Conservation (phyloP, 139 green algal species). For the Ettlia oleoabundans region DNA sequence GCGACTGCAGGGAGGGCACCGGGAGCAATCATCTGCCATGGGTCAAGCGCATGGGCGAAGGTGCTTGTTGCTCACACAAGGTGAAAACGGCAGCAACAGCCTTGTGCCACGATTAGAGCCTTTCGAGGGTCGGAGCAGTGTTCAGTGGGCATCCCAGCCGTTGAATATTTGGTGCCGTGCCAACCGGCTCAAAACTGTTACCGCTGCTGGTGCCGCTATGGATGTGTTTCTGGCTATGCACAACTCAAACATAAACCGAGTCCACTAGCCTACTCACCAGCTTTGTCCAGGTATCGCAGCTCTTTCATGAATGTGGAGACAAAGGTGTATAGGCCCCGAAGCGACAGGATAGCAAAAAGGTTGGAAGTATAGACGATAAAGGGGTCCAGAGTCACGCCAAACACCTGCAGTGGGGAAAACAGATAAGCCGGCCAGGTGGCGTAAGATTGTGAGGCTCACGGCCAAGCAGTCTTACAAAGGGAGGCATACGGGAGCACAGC, state of each 20-base stretch:
- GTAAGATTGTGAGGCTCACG: background rate
- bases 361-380: constrained; percentile 98
- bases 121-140: too few species aligned
- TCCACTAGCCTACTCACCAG: constrained; percentile 26
- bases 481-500: too few species aligned
- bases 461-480: too few species aligned
- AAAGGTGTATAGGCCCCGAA: constrained; percentile 83
- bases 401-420: constrained; percentile 63
- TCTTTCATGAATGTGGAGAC: constrained; percentile 59
- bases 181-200: too few species aligned
- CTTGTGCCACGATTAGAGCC: too few species aligned
- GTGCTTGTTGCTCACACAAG: too few species aligned
- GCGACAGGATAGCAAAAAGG: constrained; percentile 90
- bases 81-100: too few species aligned
- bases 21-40: too few species aligned
- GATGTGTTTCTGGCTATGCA: constrained; percentile 29
- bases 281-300: constrained; percentile 80
- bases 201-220: background rate
- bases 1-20: constrained; percentile 64
- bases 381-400: constrained; percentile 94
- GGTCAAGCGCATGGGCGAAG: too few species aligned
- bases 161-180: too few species aligned
- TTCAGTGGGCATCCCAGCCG: too few species aligned
- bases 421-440: background rate
- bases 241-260: too few species aligned